These are phyloP conservation scores for Aspergillus cavernicola DNA, from an alignment of 495 filamentous ascomycete genomes.

Conservation along the genomic window DNA sequence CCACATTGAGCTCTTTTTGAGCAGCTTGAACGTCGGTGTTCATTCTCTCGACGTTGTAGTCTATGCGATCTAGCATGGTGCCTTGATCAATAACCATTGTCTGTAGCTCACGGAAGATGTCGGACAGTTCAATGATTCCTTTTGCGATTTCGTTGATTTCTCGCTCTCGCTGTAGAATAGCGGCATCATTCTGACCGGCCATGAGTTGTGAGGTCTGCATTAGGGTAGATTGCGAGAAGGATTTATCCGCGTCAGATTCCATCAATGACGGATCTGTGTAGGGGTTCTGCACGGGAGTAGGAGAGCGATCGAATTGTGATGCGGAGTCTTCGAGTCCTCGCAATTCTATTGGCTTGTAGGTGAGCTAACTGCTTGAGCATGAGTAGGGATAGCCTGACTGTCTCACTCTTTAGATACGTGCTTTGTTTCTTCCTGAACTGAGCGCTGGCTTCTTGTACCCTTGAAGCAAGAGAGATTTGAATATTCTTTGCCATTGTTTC, in stretches of 20 bases:
- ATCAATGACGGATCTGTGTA: slow-evolving; percentile 77
- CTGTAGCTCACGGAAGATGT: slow-evolving; percentile 95
- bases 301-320: slow-evolving; percentile 57
- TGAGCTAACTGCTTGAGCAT: slow-evolving; percentile 8
- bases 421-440: slow-evolving; percentile 95
- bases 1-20: slow-evolving; percentile 85
- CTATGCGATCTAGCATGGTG: slow-evolving; percentile 94
- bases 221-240: slow-evolving; percentile 84
- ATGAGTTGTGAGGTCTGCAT: slow-evolving; percentile 67
- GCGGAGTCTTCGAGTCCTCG: slow-evolving; percentile 68
- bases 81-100: slow-evolving; percentile 98
- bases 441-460: slow-evolving; percentile 91
- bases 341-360: slow-evolving; percentile 57
- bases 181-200: slow-evolving; percentile 73
- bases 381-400: background rate
- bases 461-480: slow-evolving; percentile 78
- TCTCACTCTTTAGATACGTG: slow-evolving; percentile 86
- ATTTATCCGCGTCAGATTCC: slow-evolving; percentile 87
- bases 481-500: slow-evolving; percentile 96
- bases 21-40: slow-evolving; percentile 82
- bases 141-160: slow-evolving; percentile 98
- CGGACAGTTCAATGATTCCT: slow-evolving; percentile 92
- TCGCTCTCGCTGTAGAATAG: slow-evolving; percentile 87
- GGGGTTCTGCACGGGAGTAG: slow-evolving; percentile 62
- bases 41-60: slow-evolving; percentile 97